phyloP scores from a whole-genome alignment of 495 filamentous ascomycete species.

The Xylaria castorea region DNA sequence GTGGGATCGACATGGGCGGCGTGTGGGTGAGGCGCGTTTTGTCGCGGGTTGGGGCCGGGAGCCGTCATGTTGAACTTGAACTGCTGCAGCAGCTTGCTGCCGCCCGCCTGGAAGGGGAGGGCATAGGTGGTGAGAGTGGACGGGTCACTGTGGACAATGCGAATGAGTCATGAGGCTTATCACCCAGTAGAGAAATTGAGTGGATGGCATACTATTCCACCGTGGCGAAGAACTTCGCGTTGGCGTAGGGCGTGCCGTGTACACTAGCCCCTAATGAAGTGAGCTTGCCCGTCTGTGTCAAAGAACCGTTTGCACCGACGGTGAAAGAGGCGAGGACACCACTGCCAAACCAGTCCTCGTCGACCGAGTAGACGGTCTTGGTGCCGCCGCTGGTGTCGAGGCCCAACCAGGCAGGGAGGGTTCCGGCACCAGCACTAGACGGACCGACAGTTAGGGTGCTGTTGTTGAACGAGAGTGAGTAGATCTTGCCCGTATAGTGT shows the following conservation, averaged over 20 bases:
- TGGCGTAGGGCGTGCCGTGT: conserved; percentile 49
- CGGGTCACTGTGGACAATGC: conserved; percentile 44
- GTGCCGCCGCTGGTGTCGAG: conserved; percentile 49
- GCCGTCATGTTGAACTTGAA: conserved; percentile 61
- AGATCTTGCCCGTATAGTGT: conserved; percentile 51
- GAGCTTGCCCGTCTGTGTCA: conserved; percentile 46
- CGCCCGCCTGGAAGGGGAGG: conserved; percentile 38
- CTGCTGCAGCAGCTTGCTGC: conserved; percentile 45
- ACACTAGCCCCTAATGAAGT: conserved; percentile 50
- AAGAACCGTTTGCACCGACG: conserved; percentile 45
- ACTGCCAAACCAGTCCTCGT: conserved; percentile 57
- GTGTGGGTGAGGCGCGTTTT: conserved; percentile 75
- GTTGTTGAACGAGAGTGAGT: conserved; percentile 44
- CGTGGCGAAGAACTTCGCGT: conserved; percentile 50
- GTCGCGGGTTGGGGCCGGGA: conserved; percentile 62
- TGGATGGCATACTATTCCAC: conserved; percentile 53
- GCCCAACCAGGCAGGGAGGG: conserved; percentile 63
- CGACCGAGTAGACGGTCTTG: conserved; percentile 64
- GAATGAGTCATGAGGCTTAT: conserved; percentile 11
- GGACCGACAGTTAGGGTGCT: conserved; percentile 43
- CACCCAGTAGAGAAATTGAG: background rate
- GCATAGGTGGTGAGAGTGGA: conserved; percentile 52
- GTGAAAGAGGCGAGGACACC: conserved; percentile 51
- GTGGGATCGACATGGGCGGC: conserved; percentile 72
- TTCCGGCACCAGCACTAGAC: conserved; percentile 43